phyloP scores from a whole-genome alignment of 2,329 filamentous ascomycete species.

The Neurospora sp. region DNA sequence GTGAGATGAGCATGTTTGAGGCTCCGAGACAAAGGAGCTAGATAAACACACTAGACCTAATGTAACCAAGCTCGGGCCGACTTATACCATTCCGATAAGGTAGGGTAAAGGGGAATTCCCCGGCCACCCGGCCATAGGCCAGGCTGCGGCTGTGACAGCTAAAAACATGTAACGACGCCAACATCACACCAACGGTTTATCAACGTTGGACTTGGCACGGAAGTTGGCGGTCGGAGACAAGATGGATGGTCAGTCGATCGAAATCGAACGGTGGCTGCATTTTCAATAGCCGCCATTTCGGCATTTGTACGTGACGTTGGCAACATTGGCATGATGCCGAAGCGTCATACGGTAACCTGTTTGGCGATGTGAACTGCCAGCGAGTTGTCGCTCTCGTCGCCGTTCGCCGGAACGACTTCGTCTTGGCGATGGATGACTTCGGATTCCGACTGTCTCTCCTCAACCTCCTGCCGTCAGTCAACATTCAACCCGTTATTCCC shows the following conservation, averaged over 20 bases:
- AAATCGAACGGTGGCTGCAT: not conserved
- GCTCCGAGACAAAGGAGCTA: not conserved
- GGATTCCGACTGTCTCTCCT: not conserved
- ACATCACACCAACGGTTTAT: not conserved
- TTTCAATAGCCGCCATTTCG: not conserved
- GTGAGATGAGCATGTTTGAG: not conserved
- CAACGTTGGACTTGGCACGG: not conserved
- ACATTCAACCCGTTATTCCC: not conserved
- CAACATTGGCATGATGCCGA: not conserved
- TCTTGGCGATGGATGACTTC: not conserved
- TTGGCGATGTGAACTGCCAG: not conserved
- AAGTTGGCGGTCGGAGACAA: not conserved
- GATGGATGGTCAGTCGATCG: not conserved
- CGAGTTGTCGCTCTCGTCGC: not conserved
- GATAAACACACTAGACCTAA: not conserved
- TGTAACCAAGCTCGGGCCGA: not conserved
- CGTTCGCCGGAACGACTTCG: not conserved
- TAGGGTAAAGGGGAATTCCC: not conserved
- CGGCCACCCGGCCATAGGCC: not conserved
- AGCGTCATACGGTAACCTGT: not conserved
- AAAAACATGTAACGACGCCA: not conserved
- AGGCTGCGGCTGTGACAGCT: not conserved
- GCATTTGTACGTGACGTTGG: not conserved
- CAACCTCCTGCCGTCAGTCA: not conserved
- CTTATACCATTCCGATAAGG: not conserved